Base-by-base conservation (phyloP, 805 yeast species). In the Lipomyces oligophaga region DNA sequence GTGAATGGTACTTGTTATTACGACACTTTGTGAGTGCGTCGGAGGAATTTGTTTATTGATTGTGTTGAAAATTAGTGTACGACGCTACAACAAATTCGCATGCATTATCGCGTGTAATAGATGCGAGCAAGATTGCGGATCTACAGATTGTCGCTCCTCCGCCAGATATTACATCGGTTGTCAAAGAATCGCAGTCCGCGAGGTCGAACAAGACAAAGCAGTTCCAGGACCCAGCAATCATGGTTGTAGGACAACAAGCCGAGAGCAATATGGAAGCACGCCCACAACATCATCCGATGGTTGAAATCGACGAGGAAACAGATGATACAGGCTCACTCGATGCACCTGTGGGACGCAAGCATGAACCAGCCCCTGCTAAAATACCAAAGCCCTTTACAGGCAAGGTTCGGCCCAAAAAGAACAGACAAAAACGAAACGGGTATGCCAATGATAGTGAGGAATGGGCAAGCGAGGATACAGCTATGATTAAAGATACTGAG, bases 401-500 rank as follows among this genome's bases (percentile, higher is more conserved):
- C 3, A 32, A 34, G 34, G 41, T 13, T 54, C 55, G 45, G 49
- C 49, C 34, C 58, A 59, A 48, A 28, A 18, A 25, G 21, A 38
- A 46, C 24, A 3, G 25, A 10, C 20, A 24, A 26, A 18, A 3
- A 8, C 11, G 24, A 26, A 19, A 16, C 24, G 45, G 25, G 11
- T 20, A 30, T 13, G 30, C 20, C 2, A 47, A 59, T 16, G 57
- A 58, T 25, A 27, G 28, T n/a, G 49, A 43, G 33, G 58, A 47
- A 32, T 56, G 61, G 59, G 61, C 59, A 16, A 57, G 56, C 21
- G 60, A 60, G 10, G 60, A 65, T 16, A 66, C 67, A 10, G 68
- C 70, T 2, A 78, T 72, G 34, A 78, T 26, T 55, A 67, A 46
- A 67, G 70, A 49, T 73, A 77, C 62, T 72, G 96, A 87, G 54